Base-by-base conservation (phyloP, 2,329 filamentous ascomycete genomes). In the Nakataea oryzae region DNA sequence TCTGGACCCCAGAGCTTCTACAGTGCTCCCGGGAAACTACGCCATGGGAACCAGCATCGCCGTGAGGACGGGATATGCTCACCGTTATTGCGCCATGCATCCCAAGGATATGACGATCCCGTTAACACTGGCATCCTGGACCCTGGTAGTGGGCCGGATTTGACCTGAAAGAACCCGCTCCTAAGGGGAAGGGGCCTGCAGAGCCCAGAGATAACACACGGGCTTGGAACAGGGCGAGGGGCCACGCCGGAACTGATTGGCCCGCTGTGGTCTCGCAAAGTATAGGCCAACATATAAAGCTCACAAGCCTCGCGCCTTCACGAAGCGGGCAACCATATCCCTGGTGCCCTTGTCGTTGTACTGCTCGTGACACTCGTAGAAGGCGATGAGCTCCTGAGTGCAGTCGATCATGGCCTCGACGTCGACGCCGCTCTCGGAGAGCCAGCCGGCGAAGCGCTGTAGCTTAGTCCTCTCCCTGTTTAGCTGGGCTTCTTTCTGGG, bases 301-400 rank as follows among this genome's bases (percentile, higher is more conserved):
- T 57, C 85, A 83, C 56, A 86, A 70, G 2, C 77, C 78, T 17
- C 81, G 75, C 0, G 82, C 83, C 70, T 85, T 86, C 69, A 86
- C 76, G 64, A 85, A 85, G 13, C 83, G 75, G 63, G 80, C 82
- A 62, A 86, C 79, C 68, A 84, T 81, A 69, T 86, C 83, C 59
- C 80, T 73, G 2, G 81, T 83, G 54, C 80, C 74, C 68, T 85
- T 85, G 61, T 86, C 83, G 65, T 84, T 84, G 66, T 84, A 85
- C 67, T 83, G 78, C 69, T 86, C 83, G 60, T 83, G 78, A 64
- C 78, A 83, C 70, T 96, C 90, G 71, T 96, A 96, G 65, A 96
- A 84, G 3, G 90, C 93, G 61, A 97, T 90, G 65, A 96, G 83
- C 75, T 96, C 93, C 74, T 97, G 93, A 0, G 90, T 93, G 70